Conservation (phyloP, 2,329 filamentous ascomycete genomes). For the Pseudogymnoascus sp. region DNA sequence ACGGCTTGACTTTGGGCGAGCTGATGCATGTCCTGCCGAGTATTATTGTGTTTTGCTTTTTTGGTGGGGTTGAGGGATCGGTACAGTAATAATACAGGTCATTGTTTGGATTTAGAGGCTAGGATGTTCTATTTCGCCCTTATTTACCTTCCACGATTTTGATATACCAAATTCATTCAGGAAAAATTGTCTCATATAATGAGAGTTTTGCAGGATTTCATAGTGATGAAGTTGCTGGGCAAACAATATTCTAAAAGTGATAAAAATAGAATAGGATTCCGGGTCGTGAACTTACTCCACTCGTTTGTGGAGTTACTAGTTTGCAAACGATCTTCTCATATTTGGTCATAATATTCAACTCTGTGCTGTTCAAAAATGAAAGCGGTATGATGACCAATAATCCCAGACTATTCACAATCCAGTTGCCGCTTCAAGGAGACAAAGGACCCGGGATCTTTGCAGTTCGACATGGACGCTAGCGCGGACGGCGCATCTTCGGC, state of each 20-base stretch:
- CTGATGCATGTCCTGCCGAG: not conserved
- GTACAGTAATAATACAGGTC: not conserved
- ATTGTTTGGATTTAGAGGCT: not conserved
- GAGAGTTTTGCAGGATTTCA: not conserved
- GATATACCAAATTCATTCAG: not conserved
- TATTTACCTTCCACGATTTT: not conserved
- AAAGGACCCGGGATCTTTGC: not conserved
- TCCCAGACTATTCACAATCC: not conserved
- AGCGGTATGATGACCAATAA: not conserved
- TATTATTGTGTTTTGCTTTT: not conserved
- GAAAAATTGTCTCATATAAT: not conserved
- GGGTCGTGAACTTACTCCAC: not conserved
- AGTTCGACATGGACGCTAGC: not conserved
- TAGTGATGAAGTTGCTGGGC: not conserved
- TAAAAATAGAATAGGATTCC: not conserved
- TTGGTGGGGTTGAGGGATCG: not conserved
- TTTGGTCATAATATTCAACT: not conserved
- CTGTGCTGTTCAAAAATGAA: not conserved
- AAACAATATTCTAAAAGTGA: not conserved
- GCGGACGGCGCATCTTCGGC: constrained; percentile 1
- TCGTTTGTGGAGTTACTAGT: not conserved
- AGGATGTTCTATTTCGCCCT: not conserved
- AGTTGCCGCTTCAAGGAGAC: not conserved
- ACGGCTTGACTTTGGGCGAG: not conserved
- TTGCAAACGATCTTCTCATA: not conserved